phyloP scores from a whole-genome alignment of 495 filamentous ascomycete species.

The Cercophora scortea region DNA sequence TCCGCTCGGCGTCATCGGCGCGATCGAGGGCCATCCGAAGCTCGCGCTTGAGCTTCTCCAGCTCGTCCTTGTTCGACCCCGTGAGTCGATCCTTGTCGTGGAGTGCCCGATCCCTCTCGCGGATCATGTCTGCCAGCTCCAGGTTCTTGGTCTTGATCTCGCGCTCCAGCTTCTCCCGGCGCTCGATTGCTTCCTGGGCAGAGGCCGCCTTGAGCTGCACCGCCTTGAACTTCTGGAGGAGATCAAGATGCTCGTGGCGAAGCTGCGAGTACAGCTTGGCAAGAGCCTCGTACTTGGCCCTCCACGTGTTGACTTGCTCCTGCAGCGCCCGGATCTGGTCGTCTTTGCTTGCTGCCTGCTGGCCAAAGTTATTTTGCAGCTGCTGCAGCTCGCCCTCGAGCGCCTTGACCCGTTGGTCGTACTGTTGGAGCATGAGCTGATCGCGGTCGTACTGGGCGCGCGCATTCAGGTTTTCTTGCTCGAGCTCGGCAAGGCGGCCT shows the following conservation, averaged over 20 bases:
- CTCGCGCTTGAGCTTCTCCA: constrained; percentile 96
- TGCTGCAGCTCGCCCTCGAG: constrained; percentile 81
- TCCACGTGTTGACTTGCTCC: constrained; percentile 94
- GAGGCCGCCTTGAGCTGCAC: constrained; percentile 95
- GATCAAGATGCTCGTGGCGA: constrained; percentile 88
- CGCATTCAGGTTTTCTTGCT: constrained; percentile 89
- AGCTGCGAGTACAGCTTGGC: constrained; percentile 96
- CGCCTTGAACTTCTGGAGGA: constrained; percentile 89
- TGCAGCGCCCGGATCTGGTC: constrained; percentile 89
- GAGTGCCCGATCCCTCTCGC: constrained; percentile 88
- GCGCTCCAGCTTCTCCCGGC: constrained; percentile 86
- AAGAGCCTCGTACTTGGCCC: constrained; percentile 90
- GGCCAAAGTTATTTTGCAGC: constrained; percentile 71
- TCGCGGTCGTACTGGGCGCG: constrained; percentile 94
- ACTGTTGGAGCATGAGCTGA: constrained; percentile 93
- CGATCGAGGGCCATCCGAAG: constrained; percentile 86
- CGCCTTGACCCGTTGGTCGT: constrained; percentile 87
- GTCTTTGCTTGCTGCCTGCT: constrained; percentile 83
- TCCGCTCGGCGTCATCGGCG: constrained; percentile 84
- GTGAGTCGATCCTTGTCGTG: constrained; percentile 81
- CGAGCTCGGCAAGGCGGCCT: constrained; percentile 85
- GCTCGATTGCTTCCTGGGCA: constrained; percentile 93
- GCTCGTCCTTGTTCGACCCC: constrained; percentile 83
- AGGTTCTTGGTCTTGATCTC: constrained; percentile 99
- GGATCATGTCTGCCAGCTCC: constrained; percentile 96